Percentiles rank a stretch among this genome's conserved stretches.
phyloP scores from a whole-genome alignment of 2,329 filamentous ascomycete species.

The Aspergillus awamori region DNA sequence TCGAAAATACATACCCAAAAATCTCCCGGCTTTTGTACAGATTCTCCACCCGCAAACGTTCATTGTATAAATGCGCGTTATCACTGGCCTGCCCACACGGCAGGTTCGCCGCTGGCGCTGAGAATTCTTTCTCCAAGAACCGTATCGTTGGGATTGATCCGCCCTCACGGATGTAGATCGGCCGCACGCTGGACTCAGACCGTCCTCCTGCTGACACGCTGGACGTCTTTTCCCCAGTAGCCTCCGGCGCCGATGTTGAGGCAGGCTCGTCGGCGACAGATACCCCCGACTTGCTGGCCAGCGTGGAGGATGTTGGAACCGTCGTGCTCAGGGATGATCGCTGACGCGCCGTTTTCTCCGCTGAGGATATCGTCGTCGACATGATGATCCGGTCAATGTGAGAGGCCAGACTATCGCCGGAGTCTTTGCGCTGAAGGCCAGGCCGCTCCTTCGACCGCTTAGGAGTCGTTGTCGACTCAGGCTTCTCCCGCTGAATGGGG shows the following conservation, averaged over 20 bases:
- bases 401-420: slow-evolving; percentile 44
- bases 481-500: slow-evolving; percentile 25
- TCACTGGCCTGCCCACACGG: slow-evolving; percentile 96
- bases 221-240: neutral
- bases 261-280: slow-evolving; percentile 4
- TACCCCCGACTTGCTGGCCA: slow-evolving; percentile 32
- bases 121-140: slow-evolving; percentile 92
- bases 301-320: slow-evolving; percentile 45
- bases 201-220: neutral
- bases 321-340: slow-evolving; percentile 29
- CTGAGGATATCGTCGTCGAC: slow-evolving; percentile 41
- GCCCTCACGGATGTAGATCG: slow-evolving; percentile 92
- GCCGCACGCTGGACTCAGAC: slow-evolving; percentile 40
- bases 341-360: slow-evolving; percentile 33
- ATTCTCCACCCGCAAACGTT: slow-evolving; percentile 85
- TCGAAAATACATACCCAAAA: slow-evolving; percentile 80
- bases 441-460: slow-evolving; percentile 16
- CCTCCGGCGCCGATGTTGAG: neutral
- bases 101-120: slow-evolving; percentile 85
- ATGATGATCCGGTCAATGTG: slow-evolving; percentile 44
- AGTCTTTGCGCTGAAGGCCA: slow-evolving; percentile 37
- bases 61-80: slow-evolving; percentile 90
- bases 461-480: slow-evolving; percentile 18
- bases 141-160: slow-evolving; percentile 93
- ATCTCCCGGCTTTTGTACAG: slow-evolving; percentile 90